Percentiles rank a stretch among this genome's conserved stretches.
Conservation (phyloP, 176 grass and related monocot species). For the Lolium perenne region DNA sequence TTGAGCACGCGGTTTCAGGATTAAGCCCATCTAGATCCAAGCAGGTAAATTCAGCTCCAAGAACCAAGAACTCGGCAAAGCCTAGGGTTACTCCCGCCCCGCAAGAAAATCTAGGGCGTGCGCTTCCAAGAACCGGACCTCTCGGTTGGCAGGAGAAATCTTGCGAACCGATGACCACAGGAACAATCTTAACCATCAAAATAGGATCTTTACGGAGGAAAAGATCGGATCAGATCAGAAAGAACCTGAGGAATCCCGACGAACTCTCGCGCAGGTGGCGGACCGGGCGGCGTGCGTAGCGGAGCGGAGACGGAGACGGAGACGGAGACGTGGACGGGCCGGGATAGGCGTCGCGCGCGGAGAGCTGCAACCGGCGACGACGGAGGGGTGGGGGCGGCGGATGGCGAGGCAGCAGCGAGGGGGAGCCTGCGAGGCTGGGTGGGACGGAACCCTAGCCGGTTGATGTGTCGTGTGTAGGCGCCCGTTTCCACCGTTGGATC, state of each 20-base stretch:
- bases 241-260: slow-evolving; percentile 18
- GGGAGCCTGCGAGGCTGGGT: neutral
- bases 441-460: slow-evolving; percentile 12
- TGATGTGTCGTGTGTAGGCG: neutral
- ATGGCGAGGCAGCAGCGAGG: neutral
- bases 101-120: neutral
- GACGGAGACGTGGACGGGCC: neutral
- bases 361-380: neutral
- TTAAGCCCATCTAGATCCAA: neutral
- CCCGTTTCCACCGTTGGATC: neutral
- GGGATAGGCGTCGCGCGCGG: neutral
- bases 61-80: neutral
- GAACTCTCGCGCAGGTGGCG: neutral
- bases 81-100: slow-evolving; percentile 4
- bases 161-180: neutral
- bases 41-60: neutral
- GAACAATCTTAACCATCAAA: neutral
- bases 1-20: neutral
- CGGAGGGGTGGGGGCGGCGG: neutral
- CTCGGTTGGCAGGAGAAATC: neutral
- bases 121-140: neutral
- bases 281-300: too few relatives aligned
- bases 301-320: neutral
- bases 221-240: slow-evolving; percentile 17
- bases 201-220: neutral